Conservation (phyloP, 108 stramenopile genomes). For the Fragilaria crotonensis region DNA sequence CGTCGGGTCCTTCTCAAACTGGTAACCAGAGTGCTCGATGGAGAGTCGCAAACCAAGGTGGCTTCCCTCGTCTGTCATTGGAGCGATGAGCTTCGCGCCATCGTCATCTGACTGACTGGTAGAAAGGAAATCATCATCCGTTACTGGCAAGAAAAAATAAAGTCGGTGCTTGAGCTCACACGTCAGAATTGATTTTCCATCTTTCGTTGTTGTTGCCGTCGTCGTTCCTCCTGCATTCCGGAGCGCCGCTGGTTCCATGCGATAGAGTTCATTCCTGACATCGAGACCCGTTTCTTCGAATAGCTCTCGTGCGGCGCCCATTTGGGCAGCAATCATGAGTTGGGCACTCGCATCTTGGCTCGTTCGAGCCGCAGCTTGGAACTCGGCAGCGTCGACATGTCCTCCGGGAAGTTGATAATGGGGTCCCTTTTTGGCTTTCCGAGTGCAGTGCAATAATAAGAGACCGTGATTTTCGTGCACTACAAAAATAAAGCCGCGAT, state of each 20-base stretch:
- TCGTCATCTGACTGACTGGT: neutral
- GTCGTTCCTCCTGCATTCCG: neutral
- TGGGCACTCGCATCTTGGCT: constrained; percentile 10
- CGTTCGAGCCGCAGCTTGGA: constrained; percentile 6
- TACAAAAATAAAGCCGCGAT: constrained; percentile 59
- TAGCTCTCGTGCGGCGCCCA: constrained; percentile 65
- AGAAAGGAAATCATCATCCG: constrained; percentile 48
- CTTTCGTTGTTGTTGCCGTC: neutral
- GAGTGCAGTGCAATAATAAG: constrained; percentile 64
- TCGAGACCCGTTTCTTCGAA: constrained; percentile 82
- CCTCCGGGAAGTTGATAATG: constrained; percentile 83
- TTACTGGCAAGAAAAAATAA: constrained; percentile 41
- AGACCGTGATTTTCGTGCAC: constrained; percentile 53
- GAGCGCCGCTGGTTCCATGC: constrained; percentile 37
- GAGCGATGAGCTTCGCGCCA: constrained; percentile 3
- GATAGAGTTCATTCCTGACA: constrained; percentile 35
- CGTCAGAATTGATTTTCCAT: constrained; percentile 2
- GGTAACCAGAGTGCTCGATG: constrained; percentile 72
- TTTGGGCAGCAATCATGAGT: constrained; percentile 44
- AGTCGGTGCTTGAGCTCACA: constrained; percentile 46
- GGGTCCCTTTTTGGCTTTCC: constrained; percentile 60
- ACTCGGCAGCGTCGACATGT: constrained; percentile 68
- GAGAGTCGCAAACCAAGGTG: constrained; percentile 35
- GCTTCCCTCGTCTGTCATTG: neutral
- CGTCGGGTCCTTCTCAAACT: constrained; percentile 48